A percentile compares a stretch with the other conserved stretches of the same genome.
These are phyloP conservation scores for Colletotrichum nymphaeae DNA, from an alignment of 2,329 filamentous ascomycete genomes.

Conservation along the genomic window DNA sequence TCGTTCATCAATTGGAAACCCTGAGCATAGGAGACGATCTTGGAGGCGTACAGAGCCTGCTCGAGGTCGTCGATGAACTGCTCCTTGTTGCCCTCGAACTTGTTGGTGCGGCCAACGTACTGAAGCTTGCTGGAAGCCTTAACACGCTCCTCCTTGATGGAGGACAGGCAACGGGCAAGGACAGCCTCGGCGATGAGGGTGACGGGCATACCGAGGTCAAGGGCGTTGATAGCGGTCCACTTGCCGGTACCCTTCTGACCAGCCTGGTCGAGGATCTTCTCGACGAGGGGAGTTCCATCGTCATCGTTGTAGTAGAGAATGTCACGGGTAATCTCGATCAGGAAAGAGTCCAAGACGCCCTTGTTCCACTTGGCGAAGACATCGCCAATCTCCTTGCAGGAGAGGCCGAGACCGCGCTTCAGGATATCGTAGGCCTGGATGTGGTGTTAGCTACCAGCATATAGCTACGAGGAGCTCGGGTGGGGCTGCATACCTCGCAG, in stretches of 20 bases:
- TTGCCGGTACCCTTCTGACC: constrained; percentile 99
- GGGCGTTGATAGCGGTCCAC: constrained; percentile 99
- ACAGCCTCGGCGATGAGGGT: constrained; percentile 98
- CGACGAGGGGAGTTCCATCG: constrained; percentile 88
- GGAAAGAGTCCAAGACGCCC: constrained; percentile 97
- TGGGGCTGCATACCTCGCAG: constrained; percentile 78
- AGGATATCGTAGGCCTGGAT: constrained; percentile 96
- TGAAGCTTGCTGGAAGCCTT: constrained; percentile 83
- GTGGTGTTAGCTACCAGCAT: constrained; percentile 36
- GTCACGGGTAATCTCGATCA: constrained; percentile 98
- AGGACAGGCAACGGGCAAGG: constrained; percentile 92
- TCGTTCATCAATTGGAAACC: constrained; percentile 99
- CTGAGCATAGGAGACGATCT: constrained; percentile 99
- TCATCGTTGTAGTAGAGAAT: constrained; percentile 99
- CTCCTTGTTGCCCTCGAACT: constrained; percentile 89
- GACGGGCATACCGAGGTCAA: constrained; percentile 98
- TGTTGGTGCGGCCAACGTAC: constrained; percentile 78
- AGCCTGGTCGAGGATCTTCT: constrained; percentile 99
- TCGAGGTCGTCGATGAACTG: constrained; percentile 97
- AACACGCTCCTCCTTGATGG: constrained; percentile 92
- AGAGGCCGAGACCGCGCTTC: constrained; percentile 94
- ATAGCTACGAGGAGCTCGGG: no score
- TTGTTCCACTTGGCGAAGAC: constrained; percentile 97
- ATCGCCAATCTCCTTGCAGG: constrained; percentile 94
- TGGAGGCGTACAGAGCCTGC: constrained; percentile 98